Evolutionary conservation across 352 stramenopile species (phyloP).

Genomic region (Elongisporangium undulatum): DNA sequence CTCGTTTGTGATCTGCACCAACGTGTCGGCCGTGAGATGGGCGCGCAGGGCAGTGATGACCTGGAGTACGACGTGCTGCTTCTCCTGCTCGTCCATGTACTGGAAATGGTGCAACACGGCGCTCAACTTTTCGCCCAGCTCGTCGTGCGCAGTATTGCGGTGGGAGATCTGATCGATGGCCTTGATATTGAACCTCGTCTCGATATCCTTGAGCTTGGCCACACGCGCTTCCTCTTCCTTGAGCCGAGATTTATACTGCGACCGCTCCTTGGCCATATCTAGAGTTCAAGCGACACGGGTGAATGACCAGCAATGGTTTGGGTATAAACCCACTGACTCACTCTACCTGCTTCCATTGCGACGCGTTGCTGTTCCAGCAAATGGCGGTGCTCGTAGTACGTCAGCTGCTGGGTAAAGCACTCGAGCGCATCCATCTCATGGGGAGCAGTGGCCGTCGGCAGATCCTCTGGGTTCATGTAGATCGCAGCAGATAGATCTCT

Average conservation of each 20-base stretch:
- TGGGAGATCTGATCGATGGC: slow-evolving; percentile 46
- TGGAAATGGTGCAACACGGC: slow-evolving; percentile 52
- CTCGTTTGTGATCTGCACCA: slow-evolving; percentile 38
- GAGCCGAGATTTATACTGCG: slow-evolving; percentile 21
- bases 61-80: slow-evolving; percentile 46
- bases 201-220: slow-evolving; percentile 40
- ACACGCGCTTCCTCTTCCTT: slow-evolving; percentile 29
- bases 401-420: slow-evolving; percentile 47
- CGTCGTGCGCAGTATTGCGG: slow-evolving; percentile 33
- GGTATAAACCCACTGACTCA: not conserved
- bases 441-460: slow-evolving; percentile 12
- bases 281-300: not conserved
- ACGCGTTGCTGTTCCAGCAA: slow-evolving; percentile 30
- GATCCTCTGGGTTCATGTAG: slow-evolving; percentile 38
- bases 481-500: slow-evolving; percentile 55
- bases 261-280: slow-evolving; percentile 38
- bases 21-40: slow-evolving; percentile 41
- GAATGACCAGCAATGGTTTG: not conserved
- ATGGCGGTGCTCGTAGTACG: slow-evolving; percentile 56
- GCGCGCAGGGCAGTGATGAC: slow-evolving; percentile 41
- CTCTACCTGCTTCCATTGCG: slow-evolving; percentile 13
- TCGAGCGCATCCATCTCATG: slow-evolving; percentile 54
- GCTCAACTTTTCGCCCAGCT: slow-evolving; percentile 48
- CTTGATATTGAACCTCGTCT: slow-evolving; percentile 43
- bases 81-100: slow-evolving; percentile 49